phyloP scores from a whole-genome alignment of 2,329 filamentous ascomycete species.

The Zasmidium citrigriseum region DNA sequence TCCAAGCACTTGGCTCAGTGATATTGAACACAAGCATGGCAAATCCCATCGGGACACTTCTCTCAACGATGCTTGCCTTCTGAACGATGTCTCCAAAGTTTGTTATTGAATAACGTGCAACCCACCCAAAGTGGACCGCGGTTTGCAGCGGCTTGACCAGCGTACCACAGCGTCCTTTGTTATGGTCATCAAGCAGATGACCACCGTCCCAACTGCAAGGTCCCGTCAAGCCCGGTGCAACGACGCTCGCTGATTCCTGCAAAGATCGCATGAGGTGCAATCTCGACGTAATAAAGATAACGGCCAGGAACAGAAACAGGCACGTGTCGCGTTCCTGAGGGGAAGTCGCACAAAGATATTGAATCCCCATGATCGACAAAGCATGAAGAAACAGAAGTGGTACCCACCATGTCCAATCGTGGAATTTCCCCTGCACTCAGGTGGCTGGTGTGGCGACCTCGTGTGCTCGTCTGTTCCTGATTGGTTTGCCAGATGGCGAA shows the following conservation, averaged over 20 bases:
- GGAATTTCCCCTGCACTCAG: neutral
- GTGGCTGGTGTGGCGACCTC: neutral
- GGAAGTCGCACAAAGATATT: neutral
- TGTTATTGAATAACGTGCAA: neutral
- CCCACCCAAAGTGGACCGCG: neutral
- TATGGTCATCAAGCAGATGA: neutral
- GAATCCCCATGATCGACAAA: neutral
- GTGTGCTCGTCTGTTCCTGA: neutral
- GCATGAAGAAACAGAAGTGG: conserved; percentile 3
- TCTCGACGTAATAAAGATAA: neutral
- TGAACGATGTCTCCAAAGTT: no score
- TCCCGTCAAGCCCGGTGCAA: neutral
- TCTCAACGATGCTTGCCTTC: no score
- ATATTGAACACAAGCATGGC: no score
- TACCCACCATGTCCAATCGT: neutral
- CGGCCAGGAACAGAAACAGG: neutral
- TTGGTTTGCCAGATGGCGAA: neutral
- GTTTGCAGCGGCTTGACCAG: neutral
- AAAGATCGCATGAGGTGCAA: neutral
- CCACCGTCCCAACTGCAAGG: neutral
- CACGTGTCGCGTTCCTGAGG: neutral
- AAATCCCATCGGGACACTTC: no score
- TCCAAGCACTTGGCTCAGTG: no score
- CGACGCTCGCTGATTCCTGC: neutral
- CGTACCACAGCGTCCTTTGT: neutral